Base-by-base conservation (phyloP, 2,329 filamentous ascomycete species). In the Penicillium brevicompactum region DNA sequence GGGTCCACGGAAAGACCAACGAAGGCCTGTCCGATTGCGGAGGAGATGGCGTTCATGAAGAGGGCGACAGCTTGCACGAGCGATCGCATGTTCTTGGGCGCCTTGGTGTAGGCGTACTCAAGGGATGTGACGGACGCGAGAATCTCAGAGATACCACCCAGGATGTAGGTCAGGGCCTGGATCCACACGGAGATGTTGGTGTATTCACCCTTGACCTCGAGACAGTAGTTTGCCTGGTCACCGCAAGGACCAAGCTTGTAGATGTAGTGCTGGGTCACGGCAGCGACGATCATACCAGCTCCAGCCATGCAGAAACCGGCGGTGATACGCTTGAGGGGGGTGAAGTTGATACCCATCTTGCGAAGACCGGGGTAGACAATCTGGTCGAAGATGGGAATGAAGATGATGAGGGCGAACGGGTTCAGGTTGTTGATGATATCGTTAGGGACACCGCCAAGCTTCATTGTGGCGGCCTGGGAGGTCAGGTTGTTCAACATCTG, bases 61-160 rank as follows among this genome's bases (percentile, higher is more conserved):
- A 91, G 80, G 67, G 86, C 86, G 65, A 91, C 78, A 18, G 84
- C 83, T 72, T 77, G 80, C 11, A 92, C 87, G n/a, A 92, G 80
- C 1, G 86, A 89, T 61, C 88, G 87, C 89, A 92, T 92, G 77
- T 91, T 91, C 67, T 83, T 84, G 24, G 89, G 89, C 0, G 88
- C 88, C 74, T 91, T 90, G 70, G 86, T 87, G 77, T 86, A 92
- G 32, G 89, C 89, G 60, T 90, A 91, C 70, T 91, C 89, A 60
- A 89, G 84, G 1, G 85, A 86, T 3, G 83, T 85, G 55, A 86
- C 79, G 10, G 78, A 82, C 2, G 81, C 79, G 59, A 84, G 80
- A 65, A 84, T 84, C 66, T 85, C 83, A 2, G 81, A 82, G 57
- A 84, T 77, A 57, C 78, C 83, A 53, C 83, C 78, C 2, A 86